Conservation (phyloP, 1,284 basidiomycete species). For the Boletellus deceptivus region DNA sequence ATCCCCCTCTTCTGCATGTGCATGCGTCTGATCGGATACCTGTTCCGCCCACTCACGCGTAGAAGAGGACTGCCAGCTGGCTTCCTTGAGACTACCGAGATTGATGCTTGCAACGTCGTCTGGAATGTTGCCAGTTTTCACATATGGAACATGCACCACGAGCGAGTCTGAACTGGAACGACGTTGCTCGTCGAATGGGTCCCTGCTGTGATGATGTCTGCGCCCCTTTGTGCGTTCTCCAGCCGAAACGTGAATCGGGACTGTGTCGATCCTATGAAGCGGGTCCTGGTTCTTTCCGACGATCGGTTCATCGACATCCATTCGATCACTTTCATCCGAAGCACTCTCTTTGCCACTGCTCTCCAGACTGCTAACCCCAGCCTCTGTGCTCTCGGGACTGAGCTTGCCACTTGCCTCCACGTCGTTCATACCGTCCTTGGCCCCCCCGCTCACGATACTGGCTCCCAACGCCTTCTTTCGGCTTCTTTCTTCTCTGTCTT, state of each 20-base stretch:
- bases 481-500: constrained; percentile 20
- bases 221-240: constrained; percentile 26
- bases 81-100: constrained; percentile 44
- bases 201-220: constrained; percentile 7
- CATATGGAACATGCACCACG: constrained; percentile 34
- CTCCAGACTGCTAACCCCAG: neutral
- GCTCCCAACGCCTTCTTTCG: constrained; percentile 2
- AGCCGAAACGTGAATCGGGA: constrained; percentile 30
- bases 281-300: neutral
- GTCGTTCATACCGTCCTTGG: neutral
- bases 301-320: constrained; percentile 27
- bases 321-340: constrained; percentile 13
- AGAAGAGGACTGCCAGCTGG: constrained; percentile 28
- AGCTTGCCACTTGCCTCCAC: constrained; percentile 1
- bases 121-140: constrained; percentile 6
- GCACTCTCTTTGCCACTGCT: constrained; percentile 2
- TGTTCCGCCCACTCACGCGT: constrained; percentile 34
- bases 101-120: constrained; percentile 23
- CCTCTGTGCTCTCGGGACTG: constrained; percentile 8
- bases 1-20: constrained; percentile 2
- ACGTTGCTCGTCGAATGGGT: constrained; percentile 7
- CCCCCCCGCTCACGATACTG: neutral
- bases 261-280: constrained; percentile 19
- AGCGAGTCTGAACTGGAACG: constrained; percentile 23
- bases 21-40: constrained; percentile 26